Percentiles rank a stretch among this genome's conserved stretches.
These are phyloP conservation scores for Suhomyces sp. DNA, from an alignment of 805 yeast genomes.

Conservation along the genomic window DNA sequence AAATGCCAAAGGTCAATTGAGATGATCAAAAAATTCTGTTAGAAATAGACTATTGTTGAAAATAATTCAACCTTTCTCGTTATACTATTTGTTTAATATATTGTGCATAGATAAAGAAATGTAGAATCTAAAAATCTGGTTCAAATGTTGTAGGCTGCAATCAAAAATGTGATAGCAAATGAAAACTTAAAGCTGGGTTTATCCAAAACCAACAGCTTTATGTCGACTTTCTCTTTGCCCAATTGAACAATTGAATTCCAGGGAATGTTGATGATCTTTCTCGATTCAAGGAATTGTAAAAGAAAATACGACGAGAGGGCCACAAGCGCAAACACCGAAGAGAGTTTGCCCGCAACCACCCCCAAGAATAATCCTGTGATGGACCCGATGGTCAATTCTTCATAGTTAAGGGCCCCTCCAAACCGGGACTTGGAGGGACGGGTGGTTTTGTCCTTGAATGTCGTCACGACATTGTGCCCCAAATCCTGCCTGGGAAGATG, in stretches of 20 bases:
- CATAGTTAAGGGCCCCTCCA: slow-evolving; percentile 54
- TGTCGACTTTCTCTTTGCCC: slow-evolving; percentile 40
- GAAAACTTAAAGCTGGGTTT: slow-evolving; percentile 62
- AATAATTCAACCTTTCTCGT: too few species aligned
- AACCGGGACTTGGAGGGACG: slow-evolving; percentile 21
- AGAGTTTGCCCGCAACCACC: slow-evolving; percentile 58
- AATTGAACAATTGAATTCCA: slow-evolving; percentile 37
- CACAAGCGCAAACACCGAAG: slow-evolving; percentile 51
- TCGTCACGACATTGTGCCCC: not conserved
- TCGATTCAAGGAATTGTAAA: slow-evolving; percentile 54
- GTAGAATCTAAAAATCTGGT: slow-evolving; percentile 11
- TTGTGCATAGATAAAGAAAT: not conserved
- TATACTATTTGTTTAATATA: too few species aligned
- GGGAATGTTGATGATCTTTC: slow-evolving; percentile 52
- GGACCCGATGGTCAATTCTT: slow-evolving; percentile 63
- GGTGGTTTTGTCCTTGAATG: not conserved
- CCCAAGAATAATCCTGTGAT: slow-evolving; percentile 61
- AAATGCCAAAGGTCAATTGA: slow-evolving; percentile 35
- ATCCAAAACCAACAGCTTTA: slow-evolving; percentile 52
- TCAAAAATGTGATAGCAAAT: slow-evolving; percentile 52
- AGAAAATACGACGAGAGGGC: slow-evolving; percentile 43
- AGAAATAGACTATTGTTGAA: too few species aligned
- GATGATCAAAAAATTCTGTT: too few species aligned
- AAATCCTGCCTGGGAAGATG: slow-evolving; percentile 5
- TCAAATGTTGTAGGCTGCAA: slow-evolving; percentile 61